Evolutionary conservation across 192 early-diverging fungal genomes (phyloP).

Genomic region (Spizellomyces sp.): DNA sequence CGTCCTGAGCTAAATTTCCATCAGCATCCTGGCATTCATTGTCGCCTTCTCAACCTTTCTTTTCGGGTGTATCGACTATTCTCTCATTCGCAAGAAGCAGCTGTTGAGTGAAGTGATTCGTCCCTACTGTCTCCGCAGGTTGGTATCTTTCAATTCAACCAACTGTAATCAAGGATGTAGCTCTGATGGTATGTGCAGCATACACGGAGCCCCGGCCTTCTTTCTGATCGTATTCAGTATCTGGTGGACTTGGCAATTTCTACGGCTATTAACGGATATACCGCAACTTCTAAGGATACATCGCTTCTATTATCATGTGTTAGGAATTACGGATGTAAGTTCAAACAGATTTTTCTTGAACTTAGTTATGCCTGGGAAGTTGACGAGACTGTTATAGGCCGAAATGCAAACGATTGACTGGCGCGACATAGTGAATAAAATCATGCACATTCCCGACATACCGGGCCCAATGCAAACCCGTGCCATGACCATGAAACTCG

Average conservation of each 20-base stretch:
- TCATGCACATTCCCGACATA: conserved; percentile 47
- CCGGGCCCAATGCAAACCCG: conserved; percentile 53
- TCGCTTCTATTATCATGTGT: conserved; percentile 78
- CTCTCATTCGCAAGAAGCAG: conserved; percentile 68
- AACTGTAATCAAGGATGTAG: neutral
- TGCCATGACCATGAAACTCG: conserved; percentile 31
- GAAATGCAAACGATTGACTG: conserved; percentile 87
- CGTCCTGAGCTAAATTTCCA: conserved; percentile 8
- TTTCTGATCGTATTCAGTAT: conserved; percentile 66
- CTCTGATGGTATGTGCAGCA: conserved; percentile 13
- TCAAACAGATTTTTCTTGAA: neutral
- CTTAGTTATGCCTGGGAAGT: neutral
- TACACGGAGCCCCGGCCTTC: conserved; percentile 43
- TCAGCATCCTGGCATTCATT: conserved; percentile 85
- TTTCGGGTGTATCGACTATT: conserved; percentile 87
- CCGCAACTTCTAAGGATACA: conserved; percentile 78
- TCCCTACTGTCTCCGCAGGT: conserved; percentile 67
- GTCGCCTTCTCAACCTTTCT: conserved; percentile 88
- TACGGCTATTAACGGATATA: conserved; percentile 68
- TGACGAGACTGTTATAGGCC: conserved; percentile 45
- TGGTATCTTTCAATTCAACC: neutral
- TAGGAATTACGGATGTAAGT: conserved; percentile 74
- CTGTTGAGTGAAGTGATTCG: conserved; percentile 76
- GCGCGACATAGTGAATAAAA: conserved; percentile 77
- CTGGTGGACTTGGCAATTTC: conserved; percentile 79